A percentile compares a stretch with the other conserved stretches of the same genome.
Conservation (phyloP, 371 early-diverging fungal genomes). For the Mortierella sp. region DNA sequence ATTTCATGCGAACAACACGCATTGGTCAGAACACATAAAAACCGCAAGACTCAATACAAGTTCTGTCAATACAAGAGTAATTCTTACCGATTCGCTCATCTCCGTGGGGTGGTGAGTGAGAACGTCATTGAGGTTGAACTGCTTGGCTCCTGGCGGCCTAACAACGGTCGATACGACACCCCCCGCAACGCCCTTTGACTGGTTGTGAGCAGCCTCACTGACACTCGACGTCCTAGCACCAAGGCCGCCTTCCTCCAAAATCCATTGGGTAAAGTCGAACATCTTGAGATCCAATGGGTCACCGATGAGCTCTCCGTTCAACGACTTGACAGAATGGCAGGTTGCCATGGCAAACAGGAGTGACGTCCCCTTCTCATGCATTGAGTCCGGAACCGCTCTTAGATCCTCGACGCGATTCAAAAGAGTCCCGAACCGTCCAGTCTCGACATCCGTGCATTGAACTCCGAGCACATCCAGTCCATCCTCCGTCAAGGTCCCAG, state of each 20-base stretch:
- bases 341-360: slow-evolving; percentile 90
- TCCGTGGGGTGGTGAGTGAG: slow-evolving; percentile 22
- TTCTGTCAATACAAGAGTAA: neutral
- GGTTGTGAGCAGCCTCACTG: slow-evolving; percentile 19
- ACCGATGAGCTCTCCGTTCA: slow-evolving; percentile 93
- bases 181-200: slow-evolving; percentile 25
- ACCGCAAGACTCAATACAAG: neutral
- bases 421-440: slow-evolving; percentile 61
- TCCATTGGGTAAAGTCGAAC: slow-evolving; percentile 97
- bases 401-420: slow-evolving; percentile 36
- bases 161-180: slow-evolving; percentile 88
- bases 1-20: neutral
- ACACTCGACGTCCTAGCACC: slow-evolving; percentile 26
- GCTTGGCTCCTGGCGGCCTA: slow-evolving; percentile 82
- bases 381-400: slow-evolving; percentile 29
- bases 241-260: slow-evolving; percentile 87
- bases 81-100: slow-evolving; percentile 29
- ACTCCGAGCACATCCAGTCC: slow-evolving; percentile 97
- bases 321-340: slow-evolving; percentile 96
- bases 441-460: slow-evolving; percentile 61
- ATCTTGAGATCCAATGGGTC: slow-evolving; percentile 99
- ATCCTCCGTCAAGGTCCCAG: slow-evolving; percentile 99
- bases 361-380: slow-evolving; percentile 48
- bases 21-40: neutral
- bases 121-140: slow-evolving; percentile 60